Evolutionary conservation across 1,139 yeast species (phyloP), one percentile per base, ranked within the genome.

Genomic region (Pichia sp.): DNA sequence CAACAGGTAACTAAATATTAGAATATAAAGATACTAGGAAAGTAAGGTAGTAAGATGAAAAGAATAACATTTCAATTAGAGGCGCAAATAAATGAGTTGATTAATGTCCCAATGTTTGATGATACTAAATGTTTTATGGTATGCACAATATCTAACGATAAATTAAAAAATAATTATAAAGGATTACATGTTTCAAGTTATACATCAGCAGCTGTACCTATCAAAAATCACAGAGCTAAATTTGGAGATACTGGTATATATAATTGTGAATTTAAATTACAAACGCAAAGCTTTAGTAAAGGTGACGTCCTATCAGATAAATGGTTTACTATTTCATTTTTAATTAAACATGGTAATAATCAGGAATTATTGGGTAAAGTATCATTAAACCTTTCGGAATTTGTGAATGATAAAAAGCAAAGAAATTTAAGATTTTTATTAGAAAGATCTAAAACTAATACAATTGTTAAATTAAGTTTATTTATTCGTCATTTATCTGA

Each of bases 401-500:
- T 82, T 58, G 76, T 80, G 30, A 76, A 77, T 50, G 74, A 73
- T 42, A 67, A 69, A 29, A 77, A 76, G 39, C 73, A 75, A 16
- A 68, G 69, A 31, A 72, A 77, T 23, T 74, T 81, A 46, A 74
- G 82, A 52, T 87, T 84, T 56, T 65, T 90, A 43, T 67, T 90
- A 39, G 82, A 82, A 54, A 76, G 86, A 32, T 82, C 95, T 10
- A 87, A 87, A 55, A 80, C 90, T 24, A 90, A 92, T 61, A 82
- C 95, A 5, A 82, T 89, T 37, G 64, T 87, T 37, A 80, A 75
- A 46, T 48, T 76, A 47, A 66, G 73, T 1, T 58, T 73, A 7
- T 63, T 57, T 12, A 24, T 57, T 12, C 43, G 41, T 28, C 54
- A 49, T 41, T 37, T 51, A 8, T 49, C 50, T 9, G 32, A 46